These are phyloP conservation scores for Saccharomyces hybrid DNA, from an alignment of 1,139 yeast genomes.

Conservation along the genomic window DNA sequence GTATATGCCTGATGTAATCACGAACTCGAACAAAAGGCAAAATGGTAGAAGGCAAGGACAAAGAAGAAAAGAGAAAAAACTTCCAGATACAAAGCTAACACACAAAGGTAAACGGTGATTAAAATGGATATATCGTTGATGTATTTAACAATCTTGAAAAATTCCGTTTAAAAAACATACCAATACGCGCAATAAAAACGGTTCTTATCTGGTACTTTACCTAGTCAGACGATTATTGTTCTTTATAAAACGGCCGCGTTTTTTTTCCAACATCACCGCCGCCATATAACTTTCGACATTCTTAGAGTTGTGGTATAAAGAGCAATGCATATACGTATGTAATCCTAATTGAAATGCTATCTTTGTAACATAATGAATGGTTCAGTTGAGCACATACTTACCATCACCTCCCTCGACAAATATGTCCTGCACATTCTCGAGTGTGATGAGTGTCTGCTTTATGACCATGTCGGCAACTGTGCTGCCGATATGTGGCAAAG, in stretches of 20 bases:
- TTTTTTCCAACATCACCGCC: neutral
- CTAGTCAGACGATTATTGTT: neutral
- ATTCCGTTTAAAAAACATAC: neutral
- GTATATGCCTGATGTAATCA: neutral
- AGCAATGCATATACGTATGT: neutral
- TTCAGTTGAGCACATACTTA: conserved; percentile 7
- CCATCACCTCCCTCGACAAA: conserved; percentile 27
- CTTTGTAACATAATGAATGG: neutral
- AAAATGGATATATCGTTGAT: neutral
- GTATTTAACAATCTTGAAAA: neutral
- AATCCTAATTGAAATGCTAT: conserved; percentile 4
- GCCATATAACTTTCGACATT: neutral
- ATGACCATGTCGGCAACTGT: conserved; percentile 44
- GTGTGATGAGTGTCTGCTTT: conserved; percentile 38
- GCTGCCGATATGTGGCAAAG: conserved; percentile 74
- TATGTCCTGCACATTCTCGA: conserved; percentile 43
- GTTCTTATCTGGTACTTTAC: neutral
- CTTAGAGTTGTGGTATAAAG: neutral
- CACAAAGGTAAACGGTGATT: neutral
- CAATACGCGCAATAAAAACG: neutral
- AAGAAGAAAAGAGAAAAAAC: neutral
- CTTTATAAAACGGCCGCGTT: neutral
- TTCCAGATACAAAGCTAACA: neutral
- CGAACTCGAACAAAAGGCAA: neutral
- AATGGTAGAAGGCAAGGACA: neutral